Conservation (phyloP, 1,284 basidiomycete genomes). For the Microbotryum silenes-acaulis region DNA sequence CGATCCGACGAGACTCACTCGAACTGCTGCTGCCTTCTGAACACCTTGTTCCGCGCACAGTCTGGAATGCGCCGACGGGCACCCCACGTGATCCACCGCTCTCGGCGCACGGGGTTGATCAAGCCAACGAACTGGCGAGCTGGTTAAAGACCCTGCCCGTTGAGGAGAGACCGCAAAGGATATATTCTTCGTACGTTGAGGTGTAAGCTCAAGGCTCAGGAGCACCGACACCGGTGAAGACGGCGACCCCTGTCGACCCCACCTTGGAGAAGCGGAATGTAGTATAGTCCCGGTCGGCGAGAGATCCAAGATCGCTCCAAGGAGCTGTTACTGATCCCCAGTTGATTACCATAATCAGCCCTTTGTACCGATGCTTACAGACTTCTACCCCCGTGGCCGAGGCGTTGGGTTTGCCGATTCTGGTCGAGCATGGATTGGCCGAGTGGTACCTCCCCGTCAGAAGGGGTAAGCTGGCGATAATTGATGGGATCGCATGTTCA, state of each 20-base stretch:
- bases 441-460: constrained; percentile 76
- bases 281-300: no score
- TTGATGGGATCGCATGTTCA: no score
- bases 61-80: constrained; percentile 60
- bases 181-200: constrained; percentile 55
- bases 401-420: constrained; percentile 59
- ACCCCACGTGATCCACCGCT: constrained; percentile 67
- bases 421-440: constrained; percentile 64
- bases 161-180: constrained; percentile 61
- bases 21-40: no score
- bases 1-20: constrained; percentile 43
- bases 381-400: constrained; percentile 59
- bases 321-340: constrained; percentile 44
- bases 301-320: no score
- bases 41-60: not conserved
- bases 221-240: no score
- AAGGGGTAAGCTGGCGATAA: constrained; percentile 46
- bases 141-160: constrained; percentile 59
- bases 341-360: constrained; percentile 38
- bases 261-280: no score
- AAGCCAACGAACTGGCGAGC: constrained; percentile 62
- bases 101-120: constrained; percentile 65
- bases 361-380: constrained; percentile 70
- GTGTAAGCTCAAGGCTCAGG: no score
- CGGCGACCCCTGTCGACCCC: no score